Base-by-base conservation (phyloP, 352 stramenopile species). In the Phytophthora sp. region DNA sequence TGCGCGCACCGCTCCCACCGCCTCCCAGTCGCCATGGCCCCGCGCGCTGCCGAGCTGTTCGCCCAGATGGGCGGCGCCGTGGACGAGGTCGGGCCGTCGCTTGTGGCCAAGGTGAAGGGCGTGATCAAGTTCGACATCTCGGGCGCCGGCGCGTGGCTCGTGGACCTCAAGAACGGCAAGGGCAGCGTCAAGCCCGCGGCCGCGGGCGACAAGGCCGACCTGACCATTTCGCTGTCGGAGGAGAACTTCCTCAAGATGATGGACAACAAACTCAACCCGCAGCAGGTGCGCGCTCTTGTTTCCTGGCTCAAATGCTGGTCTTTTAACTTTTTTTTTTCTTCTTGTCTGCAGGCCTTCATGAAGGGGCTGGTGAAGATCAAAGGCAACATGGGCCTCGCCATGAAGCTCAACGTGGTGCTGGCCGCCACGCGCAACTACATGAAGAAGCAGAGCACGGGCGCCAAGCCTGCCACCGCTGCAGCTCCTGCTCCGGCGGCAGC, bases 341-440 rank as follows among this genome's bases (percentile, higher is more conserved):
- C 15, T 20, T 54, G n/a, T 13, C 10, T 59, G 32, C 42, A 76
- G 76, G 94, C 94, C 32, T 98, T 98, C 69, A 96, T 98, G 91
- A 96, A 98, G 78, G 90, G 91, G 12, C 85, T 97, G 50, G 74
- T 98, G 46, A 98, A 98, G 74, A 94, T 98, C 63, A 98, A 98
- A 74, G 94, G 94, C 50, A 98, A 98, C 61, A 97, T 98, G 91
- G 86, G 82, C 17, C 76, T 98, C 15, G 94, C 92, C 24, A 97
- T 97, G 89, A 98, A 98, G 82, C 79, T 98, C 35, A 95, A 91
- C 42, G 72, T 96, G 18, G 87, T 98, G 50, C 77, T 97, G 46
- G 81, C 82, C 34, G 92, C 92, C 27, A 91, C 81, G 21, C 80
- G 81, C 69, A 82, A 88, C 59, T 89, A 84, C 62, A 84, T 91